Evolutionary conservation across 208 protist genomes (phyloP).

Genomic region (Naegleria gruberi): DNA sequence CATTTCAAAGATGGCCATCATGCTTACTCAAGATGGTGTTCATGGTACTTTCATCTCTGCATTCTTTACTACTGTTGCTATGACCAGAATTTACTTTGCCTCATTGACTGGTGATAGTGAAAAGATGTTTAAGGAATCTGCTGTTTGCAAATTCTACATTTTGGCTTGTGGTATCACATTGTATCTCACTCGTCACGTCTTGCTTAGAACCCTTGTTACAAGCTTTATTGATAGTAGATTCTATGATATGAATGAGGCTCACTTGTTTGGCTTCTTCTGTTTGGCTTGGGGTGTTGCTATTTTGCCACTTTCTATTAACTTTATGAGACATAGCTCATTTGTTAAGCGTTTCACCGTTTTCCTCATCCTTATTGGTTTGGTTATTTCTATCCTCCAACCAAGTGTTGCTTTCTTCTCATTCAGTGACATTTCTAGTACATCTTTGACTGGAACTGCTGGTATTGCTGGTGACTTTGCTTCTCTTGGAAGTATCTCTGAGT

Average conservation of each 20-base stretch:
- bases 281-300: not conserved
- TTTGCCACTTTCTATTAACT: not conserved
- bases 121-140: not conserved
- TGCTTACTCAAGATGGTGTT: not conserved
- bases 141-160: not conserved
- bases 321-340: not conserved
- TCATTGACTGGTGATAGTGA: not conserved
- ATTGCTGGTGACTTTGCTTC: not conserved
- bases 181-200: not conserved
- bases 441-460: not conserved
- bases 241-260: not conserved
- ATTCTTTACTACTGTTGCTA: not conserved
- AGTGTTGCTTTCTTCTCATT: not conserved
- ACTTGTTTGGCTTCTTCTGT: not conserved
- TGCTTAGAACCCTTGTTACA: not conserved
- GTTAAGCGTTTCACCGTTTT: not conserved
- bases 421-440: not conserved
- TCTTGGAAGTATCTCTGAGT: not conserved
- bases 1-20: not conserved
- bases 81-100: not conserved
- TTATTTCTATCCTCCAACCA: not conserved
- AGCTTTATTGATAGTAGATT: not conserved
- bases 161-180: not conserved
- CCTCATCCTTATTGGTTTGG: not conserved
- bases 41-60: not conserved